Percentiles rank a stretch among this genome's conserved stretches.
Evolutionary conservation across 2,329 filamentous ascomycete species (phyloP).

Genomic region (Ophiognomonia clavigignenti-juglandacearum): DNA sequence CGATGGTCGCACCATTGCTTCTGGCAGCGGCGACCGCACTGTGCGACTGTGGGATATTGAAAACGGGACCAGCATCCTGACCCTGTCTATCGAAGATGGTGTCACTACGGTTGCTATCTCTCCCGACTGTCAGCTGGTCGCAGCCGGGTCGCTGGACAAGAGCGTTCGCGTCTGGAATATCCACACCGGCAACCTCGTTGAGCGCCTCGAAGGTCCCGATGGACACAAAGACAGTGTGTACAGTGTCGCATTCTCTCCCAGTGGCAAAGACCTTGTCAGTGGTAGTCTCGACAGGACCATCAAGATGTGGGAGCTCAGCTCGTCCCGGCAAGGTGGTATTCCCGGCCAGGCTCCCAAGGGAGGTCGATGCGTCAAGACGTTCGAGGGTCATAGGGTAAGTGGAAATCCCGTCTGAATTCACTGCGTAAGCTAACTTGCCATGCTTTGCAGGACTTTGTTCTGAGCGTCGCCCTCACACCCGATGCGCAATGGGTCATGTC

Average conservation of each 20-base stretch:
- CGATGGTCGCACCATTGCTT: conserved; percentile 90
- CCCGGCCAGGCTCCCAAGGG: conserved; percentile 65
- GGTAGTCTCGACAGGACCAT: conserved; percentile 97
- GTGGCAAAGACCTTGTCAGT: conserved; percentile 86
- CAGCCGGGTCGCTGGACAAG: conserved; percentile 93
- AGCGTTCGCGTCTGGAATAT: conserved; percentile 98
- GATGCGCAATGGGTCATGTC: conserved; percentile 95
- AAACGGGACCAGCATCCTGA: conserved; percentile 73
- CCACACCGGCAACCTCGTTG: conserved; percentile 76
- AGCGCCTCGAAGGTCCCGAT: conserved; percentile 86
- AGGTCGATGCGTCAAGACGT: conserved; percentile 92
- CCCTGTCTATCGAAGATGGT: conserved; percentile 89
- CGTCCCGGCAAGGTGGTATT: conserved; percentile 57
- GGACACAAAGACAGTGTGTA: conserved; percentile 98
- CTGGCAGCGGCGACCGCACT: conserved; percentile 89
- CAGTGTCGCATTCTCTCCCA: conserved; percentile 91
- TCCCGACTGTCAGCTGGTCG: conserved; percentile 88
- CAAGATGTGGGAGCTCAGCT: conserved; percentile 95
- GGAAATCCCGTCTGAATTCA: neutral
- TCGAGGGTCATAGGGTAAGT: conserved; percentile 88
- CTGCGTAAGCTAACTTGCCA: conserved; percentile 24
- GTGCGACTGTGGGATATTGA: conserved; percentile 97
- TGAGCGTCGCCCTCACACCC: conserved; percentile 90
- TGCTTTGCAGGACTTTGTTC: conserved; percentile 74
- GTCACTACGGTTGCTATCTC: conserved; percentile 98